Evolutionary conservation across 2,329 filamentous ascomycete species (phyloP).

Genomic region (Calonectria pseudoturangicola): DNA sequence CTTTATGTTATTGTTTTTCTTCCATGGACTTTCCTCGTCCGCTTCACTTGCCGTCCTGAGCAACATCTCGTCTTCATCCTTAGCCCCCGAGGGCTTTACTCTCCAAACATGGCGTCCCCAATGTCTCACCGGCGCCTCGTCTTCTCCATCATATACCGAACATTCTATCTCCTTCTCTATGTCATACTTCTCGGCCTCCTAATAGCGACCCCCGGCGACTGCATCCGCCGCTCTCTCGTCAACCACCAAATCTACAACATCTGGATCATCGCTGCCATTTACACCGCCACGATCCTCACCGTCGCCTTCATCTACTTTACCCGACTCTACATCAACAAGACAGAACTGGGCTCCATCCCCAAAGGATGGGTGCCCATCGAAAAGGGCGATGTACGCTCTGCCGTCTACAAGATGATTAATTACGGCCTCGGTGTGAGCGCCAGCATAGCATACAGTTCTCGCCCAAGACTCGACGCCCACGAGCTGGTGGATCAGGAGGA

Average conservation of each 20-base stretch:
- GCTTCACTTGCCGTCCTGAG: conserved; percentile 9
- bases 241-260: conserved; percentile 84
- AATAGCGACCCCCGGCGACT: conserved; percentile 86
- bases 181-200: conserved; percentile 83
- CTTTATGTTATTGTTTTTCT: conserved; percentile 36
- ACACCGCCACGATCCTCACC: conserved; percentile 82
- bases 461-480: conserved; percentile 55
- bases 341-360: conserved; percentile 86
- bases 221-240: conserved; percentile 84
- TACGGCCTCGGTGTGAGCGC: conserved; percentile 85
- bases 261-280: conserved; percentile 85
- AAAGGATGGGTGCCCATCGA: conserved; percentile 91
- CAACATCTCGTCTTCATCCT: conserved; percentile 17
- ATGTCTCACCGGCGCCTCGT: conserved; percentile 71
- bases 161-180: conserved; percentile 85
- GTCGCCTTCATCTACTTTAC: conserved; percentile 86
- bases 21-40: conserved; percentile 42
- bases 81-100: conserved; percentile 22
- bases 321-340: conserved; percentile 91
- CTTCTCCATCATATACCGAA: conserved; percentile 88
- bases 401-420: conserved; percentile 84
- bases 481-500: conserved; percentile 44
- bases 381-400: conserved; percentile 85
- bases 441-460: conserved; percentile 82
- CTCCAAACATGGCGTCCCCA: conserved; percentile 52